Base-by-base conservation (phyloP, 345 rosid genomes). In the Pseudoturritis turrita region DNA sequence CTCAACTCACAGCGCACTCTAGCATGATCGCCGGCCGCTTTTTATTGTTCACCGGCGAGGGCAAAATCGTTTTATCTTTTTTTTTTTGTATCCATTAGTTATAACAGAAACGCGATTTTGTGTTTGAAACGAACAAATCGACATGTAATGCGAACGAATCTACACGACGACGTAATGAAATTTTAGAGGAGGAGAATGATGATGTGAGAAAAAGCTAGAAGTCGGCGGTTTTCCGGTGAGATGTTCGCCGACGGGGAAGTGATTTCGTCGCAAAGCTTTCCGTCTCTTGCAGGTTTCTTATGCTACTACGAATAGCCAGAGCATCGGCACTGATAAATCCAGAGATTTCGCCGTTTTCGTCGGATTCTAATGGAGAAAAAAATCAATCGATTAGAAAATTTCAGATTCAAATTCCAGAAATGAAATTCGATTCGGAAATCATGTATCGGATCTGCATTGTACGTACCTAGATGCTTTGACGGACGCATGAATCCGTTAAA, bases 221-320 rank as follows among this genome's bases (percentile, higher is more conserved):
- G 67, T 80, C 83, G 69, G 89, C 95, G 41, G 83, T 62, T 87
- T 94, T 91, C 62, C 98, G 74, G 89, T 84, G 87, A 26, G 74
- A 60, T 1, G 60, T 70, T 12, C 79, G 66, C 25, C 75, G 79
- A 22, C 76, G 79, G 3, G 79, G 75, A 46, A 87, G 87, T 53
- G 75, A 75, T 77, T 77, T 84, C 21, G 68, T 44, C 12, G 68
- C 6, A 29, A 63, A 79, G 45, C 73, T 81, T 15, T 75, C 83
- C 6, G 82, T 62, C 73, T 83, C 92, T 67, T 71, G 92, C 68
- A 94, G 70, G 77, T 83, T 91, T 79, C 89, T 82, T 73, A 85
- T 64, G 86, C 89, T 91, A 28, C 47, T 64, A 43, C 95, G 85
- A 65, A 84, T 77, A 50, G 88, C 72, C 65, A 87, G 19, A 23